A percentile compares a stretch with the other conserved stretches of the same genome.
These are phyloP conservation scores for Postia placenta DNA, from an alignment of 768 basidiomycete species.

Conservation along the genomic window DNA sequence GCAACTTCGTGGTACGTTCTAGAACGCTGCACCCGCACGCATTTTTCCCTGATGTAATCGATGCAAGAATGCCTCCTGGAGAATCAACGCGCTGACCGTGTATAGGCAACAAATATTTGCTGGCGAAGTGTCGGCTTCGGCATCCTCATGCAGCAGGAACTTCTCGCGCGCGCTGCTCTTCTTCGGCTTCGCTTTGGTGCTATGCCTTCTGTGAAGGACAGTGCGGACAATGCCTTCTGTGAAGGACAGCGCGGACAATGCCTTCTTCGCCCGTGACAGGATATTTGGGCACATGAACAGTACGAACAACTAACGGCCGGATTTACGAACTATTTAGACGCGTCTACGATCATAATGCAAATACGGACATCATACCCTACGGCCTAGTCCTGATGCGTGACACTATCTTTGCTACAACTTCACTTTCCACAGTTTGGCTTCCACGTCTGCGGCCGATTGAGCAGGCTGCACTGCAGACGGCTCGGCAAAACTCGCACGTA, in stretches of 20 bases:
- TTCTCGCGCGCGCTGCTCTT: no score
- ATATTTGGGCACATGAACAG: no score
- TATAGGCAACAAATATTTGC: constrained; percentile 53
- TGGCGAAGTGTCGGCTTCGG: constrained; percentile 23
- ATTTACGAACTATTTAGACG: no score
- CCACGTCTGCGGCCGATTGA: constrained; percentile 24
- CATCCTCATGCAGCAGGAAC: no score
- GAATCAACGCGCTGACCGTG: constrained; percentile 72
- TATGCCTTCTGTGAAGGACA: no score
- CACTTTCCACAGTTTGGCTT: constrained; percentile 48
- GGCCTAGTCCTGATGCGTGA: no score
- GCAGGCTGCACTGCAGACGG: constrained; percentile 27
- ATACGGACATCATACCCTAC: neutral
- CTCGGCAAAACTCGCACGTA: constrained; percentile 72
- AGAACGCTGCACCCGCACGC: neutral
- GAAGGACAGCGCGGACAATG: no score
- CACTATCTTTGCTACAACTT: constrained; percentile 52
- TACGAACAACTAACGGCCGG: no score
- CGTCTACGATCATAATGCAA: neutral
- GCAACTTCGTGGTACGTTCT: constrained; percentile 60
- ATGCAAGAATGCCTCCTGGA: constrained; percentile 71
- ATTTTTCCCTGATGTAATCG: constrained; percentile 2
- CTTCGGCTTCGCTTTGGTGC: no score
- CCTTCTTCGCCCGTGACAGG: no score
- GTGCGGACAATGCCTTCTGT: no score